A percentile compares a stretch with the other conserved stretches of the same genome.
Evolutionary conservation across 768 basidiomycete species (phyloP).

Genomic region (Suillus luteus): DNA sequence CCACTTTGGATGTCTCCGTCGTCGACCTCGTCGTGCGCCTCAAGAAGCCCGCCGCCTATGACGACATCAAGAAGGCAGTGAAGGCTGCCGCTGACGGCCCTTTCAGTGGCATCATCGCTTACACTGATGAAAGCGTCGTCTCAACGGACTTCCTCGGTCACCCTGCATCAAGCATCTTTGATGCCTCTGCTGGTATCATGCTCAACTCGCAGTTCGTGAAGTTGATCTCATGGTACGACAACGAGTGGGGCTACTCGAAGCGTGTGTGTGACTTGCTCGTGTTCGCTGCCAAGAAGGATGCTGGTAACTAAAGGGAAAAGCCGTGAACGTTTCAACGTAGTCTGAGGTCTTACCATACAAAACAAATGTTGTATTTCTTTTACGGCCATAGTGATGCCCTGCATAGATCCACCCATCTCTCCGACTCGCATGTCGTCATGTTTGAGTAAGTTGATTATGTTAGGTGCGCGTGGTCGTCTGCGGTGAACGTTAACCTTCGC

Average conservation of each 20-base stretch:
- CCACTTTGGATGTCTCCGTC: slow-evolving; percentile 94
- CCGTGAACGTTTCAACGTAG: neutral
- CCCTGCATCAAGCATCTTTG: slow-evolving; percentile 85
- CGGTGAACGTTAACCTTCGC: neutral
- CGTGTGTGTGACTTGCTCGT: slow-evolving; percentile 90
- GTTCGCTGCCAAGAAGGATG: slow-evolving; percentile 78
- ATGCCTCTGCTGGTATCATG: slow-evolving; percentile 89
- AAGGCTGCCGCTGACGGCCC: slow-evolving; percentile 74
- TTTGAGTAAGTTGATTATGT: neutral
- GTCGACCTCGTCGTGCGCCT: slow-evolving; percentile 95
- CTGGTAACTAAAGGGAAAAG: slow-evolving; percentile 17
- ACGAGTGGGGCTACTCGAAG: slow-evolving; percentile 93
- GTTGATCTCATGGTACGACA: slow-evolving; percentile 95
- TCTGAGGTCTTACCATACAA: neutral
- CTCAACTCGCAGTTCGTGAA: slow-evolving; percentile 95
- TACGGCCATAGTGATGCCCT: neutral
- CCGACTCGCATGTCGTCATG: neutral
- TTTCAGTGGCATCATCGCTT: slow-evolving; percentile 77
- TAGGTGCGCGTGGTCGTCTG: neutral
- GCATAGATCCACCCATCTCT: neutral
- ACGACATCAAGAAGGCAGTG: slow-evolving; percentile 85
- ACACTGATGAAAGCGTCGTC: slow-evolving; percentile 93
- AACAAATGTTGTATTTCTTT: slow-evolving; percentile 6
- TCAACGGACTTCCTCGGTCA: slow-evolving; percentile 91
- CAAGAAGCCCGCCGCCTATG: slow-evolving; percentile 84